These are phyloP conservation scores for Sarcomyxa edulis DNA, from an alignment of 768 basidiomycete species.

Conservation along the genomic window DNA sequence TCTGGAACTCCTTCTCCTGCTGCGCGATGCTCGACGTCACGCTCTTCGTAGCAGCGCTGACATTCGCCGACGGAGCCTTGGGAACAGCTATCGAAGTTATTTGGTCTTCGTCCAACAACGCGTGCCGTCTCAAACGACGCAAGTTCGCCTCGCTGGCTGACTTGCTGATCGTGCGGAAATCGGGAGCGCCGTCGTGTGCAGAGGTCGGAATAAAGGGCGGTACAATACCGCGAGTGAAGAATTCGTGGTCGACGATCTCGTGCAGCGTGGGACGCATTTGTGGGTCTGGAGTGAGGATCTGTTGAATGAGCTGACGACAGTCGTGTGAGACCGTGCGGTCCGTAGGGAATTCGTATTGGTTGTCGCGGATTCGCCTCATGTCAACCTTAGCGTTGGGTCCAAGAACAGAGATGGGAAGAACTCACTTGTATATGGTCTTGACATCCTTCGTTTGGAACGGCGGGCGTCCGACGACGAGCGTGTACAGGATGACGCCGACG, in stretches of 20 bases:
- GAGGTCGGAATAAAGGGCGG: slow-evolving; percentile 77
- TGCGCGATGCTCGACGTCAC: slow-evolving; percentile 64
- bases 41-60: slow-evolving; percentile 27
- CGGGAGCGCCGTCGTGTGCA: slow-evolving; percentile 70
- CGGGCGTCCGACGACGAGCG: slow-evolving; percentile 88
- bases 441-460: slow-evolving; percentile 99
- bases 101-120: slow-evolving; percentile 62
- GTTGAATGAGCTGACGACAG: slow-evolving; percentile 71
- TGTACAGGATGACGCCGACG: slow-evolving; percentile 95
- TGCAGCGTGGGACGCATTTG: slow-evolving; percentile 76
- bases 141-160: slow-evolving; percentile 66
- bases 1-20: slow-evolving; percentile 95
- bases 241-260: slow-evolving; percentile 79
- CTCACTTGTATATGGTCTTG: slow-evolving; percentile 90
- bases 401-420: not conserved
- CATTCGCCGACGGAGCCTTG: slow-evolving; percentile 16
- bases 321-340: slow-evolving; percentile 69
- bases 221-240: slow-evolving; percentile 78
- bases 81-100: slow-evolving; percentile 37
- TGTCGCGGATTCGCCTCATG: slow-evolving; percentile 82
- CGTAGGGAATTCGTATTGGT: slow-evolving; percentile 87
- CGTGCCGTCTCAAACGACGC: slow-evolving; percentile 53
- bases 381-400: slow-evolving; percentile 5
- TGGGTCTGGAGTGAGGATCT: slow-evolving; percentile 84
- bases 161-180: slow-evolving; percentile 65